Evolutionary conservation across 495 filamentous ascomycete species (phyloP).

Genomic region (Penicillium soppii): DNA sequence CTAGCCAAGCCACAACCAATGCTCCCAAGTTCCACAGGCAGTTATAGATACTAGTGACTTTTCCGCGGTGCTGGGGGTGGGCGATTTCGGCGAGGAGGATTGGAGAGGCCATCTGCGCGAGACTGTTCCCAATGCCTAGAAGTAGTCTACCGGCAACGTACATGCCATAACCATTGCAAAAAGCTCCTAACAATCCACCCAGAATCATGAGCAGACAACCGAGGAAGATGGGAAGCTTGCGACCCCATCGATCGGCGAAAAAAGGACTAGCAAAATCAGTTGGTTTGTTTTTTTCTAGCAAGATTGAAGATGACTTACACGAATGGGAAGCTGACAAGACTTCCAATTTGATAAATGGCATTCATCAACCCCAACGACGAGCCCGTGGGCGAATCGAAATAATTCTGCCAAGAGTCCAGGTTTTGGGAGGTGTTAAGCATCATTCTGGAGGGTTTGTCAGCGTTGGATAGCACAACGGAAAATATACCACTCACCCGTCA

Average conservation of each 20-base stretch:
- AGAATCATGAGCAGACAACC: conserved; percentile 63
- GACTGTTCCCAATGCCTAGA: conserved; percentile 60
- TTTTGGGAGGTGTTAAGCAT: conserved; percentile 34
- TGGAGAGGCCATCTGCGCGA: conserved; percentile 60
- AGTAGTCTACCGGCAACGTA: conserved; percentile 34
- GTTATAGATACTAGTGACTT: conserved; percentile 63
- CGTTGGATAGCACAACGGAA: background rate
- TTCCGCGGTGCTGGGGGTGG: conserved; percentile 63
- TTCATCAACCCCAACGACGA: conserved; percentile 59
- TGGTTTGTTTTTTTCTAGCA: too few relatives aligned
- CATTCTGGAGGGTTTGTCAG: conserved; percentile 9
- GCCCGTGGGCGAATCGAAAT: conserved; percentile 45
- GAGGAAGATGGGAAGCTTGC: conserved; percentile 55
- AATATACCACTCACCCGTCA: conserved; percentile 42
- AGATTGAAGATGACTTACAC: conserved; percentile 42
- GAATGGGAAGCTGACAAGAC: conserved; percentile 58
- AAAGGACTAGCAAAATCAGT: conserved; percentile 32
- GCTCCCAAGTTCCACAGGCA: conserved; percentile 63
- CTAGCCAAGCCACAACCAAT: conserved; percentile 27
- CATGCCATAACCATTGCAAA: conserved; percentile 43
- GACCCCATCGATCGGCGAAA: conserved; percentile 59
- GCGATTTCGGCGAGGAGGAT: conserved; percentile 62
- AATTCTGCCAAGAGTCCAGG: conserved; percentile 19
- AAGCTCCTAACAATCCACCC: conserved; percentile 54
- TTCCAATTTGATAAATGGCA: conserved; percentile 65